Evolutionary conservation across 805 yeast species (phyloP), one percentile per base, ranked within the genome.

Genomic region (Jamesozyma rosinii): DNA sequence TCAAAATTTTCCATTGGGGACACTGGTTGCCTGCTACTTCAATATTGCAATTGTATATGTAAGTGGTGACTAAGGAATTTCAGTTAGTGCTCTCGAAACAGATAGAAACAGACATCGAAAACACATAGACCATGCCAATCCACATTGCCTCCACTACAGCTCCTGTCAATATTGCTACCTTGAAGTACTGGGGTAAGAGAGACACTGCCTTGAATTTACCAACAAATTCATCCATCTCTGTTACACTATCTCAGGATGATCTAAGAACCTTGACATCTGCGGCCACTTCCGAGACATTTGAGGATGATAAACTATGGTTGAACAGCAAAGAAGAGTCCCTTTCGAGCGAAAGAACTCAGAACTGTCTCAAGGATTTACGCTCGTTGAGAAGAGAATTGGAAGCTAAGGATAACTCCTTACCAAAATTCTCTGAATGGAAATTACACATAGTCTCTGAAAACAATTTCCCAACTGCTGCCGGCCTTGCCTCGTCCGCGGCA

Each of bases 381-480:
- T 53, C 60, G 9, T 72, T 81, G 53, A 80, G 98, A 63, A 51
- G 57, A 22, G 69, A 72, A 49, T 55, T 83, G 40, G 97, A 89
- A 64, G 52, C 51, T 1, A 49, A 52, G 14, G 77, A 85, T 57
- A 31, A 71, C 0, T 47, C 67, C 1, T 65, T 81, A 49, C 85
- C 89, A 34, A 71, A 69, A 55, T 69, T 88, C 46, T 75, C 90
- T 27, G 55, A 68, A 17, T 78, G 75, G 75, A 72, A 74, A 41
- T 70, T 92, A 44, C 86, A 81, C 55, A 83, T 92, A 52, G 95
- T 86, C 13, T 81, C 94, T 22, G 95, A 87, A 60, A 92, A 92
- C 70, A 92, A 92, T 67, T 92, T 92, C 73, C 99, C 99, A 41
- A 92, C 99, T 21, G 98, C 98, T 27, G 98, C 98, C 5, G 98